phyloP scores from a whole-genome alignment of 192 early-diverging fungal species.

The Coemansia biformis region DNA sequence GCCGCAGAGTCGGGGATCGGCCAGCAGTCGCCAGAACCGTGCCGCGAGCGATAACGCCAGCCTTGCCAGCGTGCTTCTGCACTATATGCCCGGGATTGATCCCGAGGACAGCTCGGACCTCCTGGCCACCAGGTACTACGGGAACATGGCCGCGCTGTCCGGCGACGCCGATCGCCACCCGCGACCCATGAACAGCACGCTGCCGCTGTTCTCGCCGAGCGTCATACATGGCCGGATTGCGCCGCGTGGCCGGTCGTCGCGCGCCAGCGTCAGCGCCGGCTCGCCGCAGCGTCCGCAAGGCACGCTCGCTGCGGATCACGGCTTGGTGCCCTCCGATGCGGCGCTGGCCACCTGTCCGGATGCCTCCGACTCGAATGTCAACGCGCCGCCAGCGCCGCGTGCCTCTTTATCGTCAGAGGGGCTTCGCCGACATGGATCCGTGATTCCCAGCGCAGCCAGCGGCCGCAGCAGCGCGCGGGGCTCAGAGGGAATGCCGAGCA shows the following conservation, averaged over 20 bases:
- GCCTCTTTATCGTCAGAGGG: too few relatives aligned
- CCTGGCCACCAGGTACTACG: conserved; percentile 40
- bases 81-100: conserved; percentile 41
- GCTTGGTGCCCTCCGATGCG: too few relatives aligned
- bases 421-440: too few relatives aligned
- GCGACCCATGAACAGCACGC: conserved; percentile 46
- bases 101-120: conserved; percentile 18
- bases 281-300: conserved; percentile 2
- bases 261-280: conserved; percentile 29
- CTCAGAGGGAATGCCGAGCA: too few relatives aligned
- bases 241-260: conserved; percentile 11
- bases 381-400: too few relatives aligned
- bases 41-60: conserved; percentile 6
- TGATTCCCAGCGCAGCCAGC: too few relatives aligned
- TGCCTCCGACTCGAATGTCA: too few relatives aligned
- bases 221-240: conserved; percentile 21
- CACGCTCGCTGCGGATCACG: too few relatives aligned
- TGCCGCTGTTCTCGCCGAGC: conserved; percentile 48
- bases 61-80: conserved; percentile 28
- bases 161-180: conserved; percentile 24
- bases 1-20: conserved; percentile 6
- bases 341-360: too few relatives aligned
- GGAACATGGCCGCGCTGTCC: conserved; percentile 31
- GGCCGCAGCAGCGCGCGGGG: too few relatives aligned
- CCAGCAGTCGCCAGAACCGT: conserved; percentile 6